Conservation (phyloP, 106 monocot species). For the Agapanthus africanus region DNA sequence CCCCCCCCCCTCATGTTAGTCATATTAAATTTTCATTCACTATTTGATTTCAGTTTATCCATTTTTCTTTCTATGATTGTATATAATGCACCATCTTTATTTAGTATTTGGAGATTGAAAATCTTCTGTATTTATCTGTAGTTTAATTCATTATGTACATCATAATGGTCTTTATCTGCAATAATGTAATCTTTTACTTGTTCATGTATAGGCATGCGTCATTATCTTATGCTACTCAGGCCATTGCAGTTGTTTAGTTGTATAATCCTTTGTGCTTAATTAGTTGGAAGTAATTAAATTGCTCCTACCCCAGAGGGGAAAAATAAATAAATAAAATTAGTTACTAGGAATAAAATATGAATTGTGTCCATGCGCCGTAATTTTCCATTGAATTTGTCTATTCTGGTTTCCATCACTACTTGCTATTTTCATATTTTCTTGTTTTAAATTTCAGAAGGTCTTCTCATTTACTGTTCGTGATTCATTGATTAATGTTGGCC, state of each 20-base stretch:
- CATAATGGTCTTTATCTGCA: background rate
- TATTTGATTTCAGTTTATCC: too few relatives aligned
- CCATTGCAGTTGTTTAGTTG: background rate
- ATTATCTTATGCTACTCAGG: background rate
- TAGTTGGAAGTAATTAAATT: background rate
- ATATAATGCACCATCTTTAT: too few relatives aligned
- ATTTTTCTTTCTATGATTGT: too few relatives aligned
- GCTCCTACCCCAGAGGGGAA: too few relatives aligned
- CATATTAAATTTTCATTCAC: too few relatives aligned
- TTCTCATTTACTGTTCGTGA: slow-evolving; percentile 88
- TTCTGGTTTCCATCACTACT: background rate
- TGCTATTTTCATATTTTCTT: background rate
- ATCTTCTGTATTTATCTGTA: background rate
- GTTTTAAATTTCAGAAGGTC: slow-evolving; percentile 47
- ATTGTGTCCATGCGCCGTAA: background rate
- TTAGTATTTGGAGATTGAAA: background rate
- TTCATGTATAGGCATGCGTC: background rate
- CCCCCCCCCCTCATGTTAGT: too few relatives aligned
- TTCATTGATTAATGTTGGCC: slow-evolving; percentile 94
- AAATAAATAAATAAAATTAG: too few relatives aligned
- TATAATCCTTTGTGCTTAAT: background rate
- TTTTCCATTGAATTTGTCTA: background rate
- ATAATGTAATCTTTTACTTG: background rate
- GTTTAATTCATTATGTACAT: background rate
- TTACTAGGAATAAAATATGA: slow-evolving; percentile 1